Base-by-base conservation (phyloP, 2,329 filamentous ascomycete genomes). In the Penicillium sp. region DNA sequence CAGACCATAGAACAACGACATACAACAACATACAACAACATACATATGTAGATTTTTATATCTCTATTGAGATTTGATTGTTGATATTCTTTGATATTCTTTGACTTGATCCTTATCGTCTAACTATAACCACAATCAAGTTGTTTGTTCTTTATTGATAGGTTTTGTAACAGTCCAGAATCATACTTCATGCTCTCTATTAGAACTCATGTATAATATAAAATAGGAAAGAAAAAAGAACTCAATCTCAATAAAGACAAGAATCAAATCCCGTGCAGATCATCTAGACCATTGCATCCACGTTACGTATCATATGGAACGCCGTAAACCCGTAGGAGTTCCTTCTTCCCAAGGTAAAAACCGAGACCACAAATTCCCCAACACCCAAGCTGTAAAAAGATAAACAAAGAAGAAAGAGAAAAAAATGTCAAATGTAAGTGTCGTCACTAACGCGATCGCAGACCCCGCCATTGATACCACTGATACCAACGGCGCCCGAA, bases 391-490 rank as follows among this genome's bases (percentile, higher is more conserved):
- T 64, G 47, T 18, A 56, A 56, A 46, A 52, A 24, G 22, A 24
- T 18, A 58, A 47, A 52, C 18, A 42, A 44, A 45, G 13, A 42
- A 45, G 35, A 45, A 13, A 57, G 48, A 38, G 10, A 26, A 16
- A 43, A 53, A 50, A 16, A 54, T 7, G 35, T 32, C 13, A 53
- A 45, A 44, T 49, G 22, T 24, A 40, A 24, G 29, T 31, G 20
- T 29, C 37, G 39, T 56, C 29, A 34, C 18, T 53, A 66, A 18
- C 49, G 67, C 48, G 66, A 65, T 49, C 66, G 63, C 42, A 69
- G 26, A 6, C 61, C 60, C 34, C 62, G 64, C 59, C 68, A 65
- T 54, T 69, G 68, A 58, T 69, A 72, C 70, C 70, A 72, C 47
- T 67, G 64, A 45, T 52, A 66, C 66, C 56, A 66, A 48, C 56